These are phyloP conservation scores for Fusarium sp. DNA, from an alignment of 2,329 filamentous ascomycete species.

Conservation along the genomic window DNA sequence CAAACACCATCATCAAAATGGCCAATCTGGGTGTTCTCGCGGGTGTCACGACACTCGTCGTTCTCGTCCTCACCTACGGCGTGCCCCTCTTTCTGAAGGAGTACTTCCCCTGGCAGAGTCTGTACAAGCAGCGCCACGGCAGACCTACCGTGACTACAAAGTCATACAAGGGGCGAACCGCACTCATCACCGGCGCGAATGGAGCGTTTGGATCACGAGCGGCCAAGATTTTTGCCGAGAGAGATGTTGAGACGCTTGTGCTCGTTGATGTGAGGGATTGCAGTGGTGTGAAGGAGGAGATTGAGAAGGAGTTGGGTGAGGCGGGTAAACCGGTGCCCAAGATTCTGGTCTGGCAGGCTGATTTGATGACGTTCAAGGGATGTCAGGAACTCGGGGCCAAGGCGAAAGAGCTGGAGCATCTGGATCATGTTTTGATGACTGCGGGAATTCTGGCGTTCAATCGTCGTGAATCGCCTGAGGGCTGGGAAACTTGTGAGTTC, in stretches of 20 bases:
- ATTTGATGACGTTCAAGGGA: slow-evolving; percentile 51
- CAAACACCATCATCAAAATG: slow-evolving; percentile 18
- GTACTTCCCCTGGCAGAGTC: slow-evolving; percentile 50
- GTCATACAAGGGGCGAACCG: slow-evolving; percentile 51
- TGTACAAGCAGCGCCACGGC: slow-evolving; percentile 48
- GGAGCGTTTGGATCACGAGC: slow-evolving; percentile 51
- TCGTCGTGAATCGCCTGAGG: slow-evolving; percentile 50
- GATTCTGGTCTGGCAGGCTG: slow-evolving; percentile 51
- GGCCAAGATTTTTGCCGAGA: slow-evolving; percentile 49
- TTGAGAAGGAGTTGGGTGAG: slow-evolving; percentile 46
- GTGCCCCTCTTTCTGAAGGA: slow-evolving; percentile 48
- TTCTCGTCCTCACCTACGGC: slow-evolving; percentile 41
- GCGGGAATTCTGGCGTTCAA: slow-evolving; percentile 52
- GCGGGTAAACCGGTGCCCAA: slow-evolving; percentile 42
- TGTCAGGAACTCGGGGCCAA: slow-evolving; percentile 47
- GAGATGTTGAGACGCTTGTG: slow-evolving; percentile 49
- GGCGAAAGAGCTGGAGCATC: slow-evolving; percentile 41
- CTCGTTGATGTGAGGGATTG: slow-evolving; percentile 51
- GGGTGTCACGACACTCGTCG: slow-evolving; percentile 25
- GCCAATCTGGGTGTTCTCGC: slow-evolving; percentile 15
- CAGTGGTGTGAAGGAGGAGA: slow-evolving; percentile 46
- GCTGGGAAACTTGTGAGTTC: slow-evolving; percentile 52
- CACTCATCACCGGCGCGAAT: slow-evolving; percentile 50
- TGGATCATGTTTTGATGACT: slow-evolving; percentile 52
- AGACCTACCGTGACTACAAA: slow-evolving; percentile 48